Evolutionary conservation across 2,329 filamentous ascomycete genomes (phyloP).

Genomic region (Penicillium sp.): DNA sequence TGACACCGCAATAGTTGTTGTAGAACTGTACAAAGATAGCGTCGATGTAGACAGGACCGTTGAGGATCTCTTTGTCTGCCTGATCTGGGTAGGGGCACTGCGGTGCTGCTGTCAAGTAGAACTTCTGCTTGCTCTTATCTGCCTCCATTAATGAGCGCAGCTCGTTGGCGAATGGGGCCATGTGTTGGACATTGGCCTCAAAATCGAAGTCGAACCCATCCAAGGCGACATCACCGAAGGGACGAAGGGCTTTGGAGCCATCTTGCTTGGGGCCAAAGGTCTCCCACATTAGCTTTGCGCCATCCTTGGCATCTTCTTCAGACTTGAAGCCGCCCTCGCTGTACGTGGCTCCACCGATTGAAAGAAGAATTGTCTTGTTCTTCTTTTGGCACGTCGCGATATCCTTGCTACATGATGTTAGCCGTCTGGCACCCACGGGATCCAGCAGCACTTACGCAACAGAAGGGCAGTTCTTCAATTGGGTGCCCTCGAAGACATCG

Average conservation of each 20-base stretch:
- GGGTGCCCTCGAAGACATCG: slow-evolving; percentile 56
- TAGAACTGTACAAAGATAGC: slow-evolving; percentile 66
- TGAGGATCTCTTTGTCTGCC: slow-evolving; percentile 57
- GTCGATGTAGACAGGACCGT: slow-evolving; percentile 56
- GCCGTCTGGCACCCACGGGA: slow-evolving; percentile 5
- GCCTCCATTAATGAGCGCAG: slow-evolving; percentile 57
- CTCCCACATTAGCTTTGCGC: slow-evolving; percentile 65
- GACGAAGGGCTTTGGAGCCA: slow-evolving; percentile 52
- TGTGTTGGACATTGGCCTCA: slow-evolving; percentile 59
- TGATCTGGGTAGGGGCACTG: slow-evolving; percentile 67
- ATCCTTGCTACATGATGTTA: slow-evolving; percentile 38
- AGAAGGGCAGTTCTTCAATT: slow-evolving; percentile 60
- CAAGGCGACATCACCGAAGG: slow-evolving; percentile 64
- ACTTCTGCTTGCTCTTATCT: slow-evolving; percentile 53
- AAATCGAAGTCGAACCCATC: slow-evolving; percentile 79
- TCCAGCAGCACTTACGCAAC: slow-evolving; percentile 53
- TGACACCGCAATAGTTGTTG: slow-evolving; percentile 65
- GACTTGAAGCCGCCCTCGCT: slow-evolving; percentile 64
- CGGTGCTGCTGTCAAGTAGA: slow-evolving; percentile 63
- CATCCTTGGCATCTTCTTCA: slow-evolving; percentile 50
- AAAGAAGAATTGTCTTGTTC: slow-evolving; percentile 70
- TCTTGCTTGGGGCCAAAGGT: slow-evolving; percentile 62
- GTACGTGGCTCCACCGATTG: slow-evolving; percentile 69
- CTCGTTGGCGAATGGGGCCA: slow-evolving; percentile 58
- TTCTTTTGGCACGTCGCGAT: slow-evolving; percentile 60